Percentiles rank a stretch among this genome's conserved stretches.
These are phyloP conservation scores for Omphalotus guepiniiformis DNA, from an alignment of 768 basidiomycete species.

Conservation along the genomic window DNA sequence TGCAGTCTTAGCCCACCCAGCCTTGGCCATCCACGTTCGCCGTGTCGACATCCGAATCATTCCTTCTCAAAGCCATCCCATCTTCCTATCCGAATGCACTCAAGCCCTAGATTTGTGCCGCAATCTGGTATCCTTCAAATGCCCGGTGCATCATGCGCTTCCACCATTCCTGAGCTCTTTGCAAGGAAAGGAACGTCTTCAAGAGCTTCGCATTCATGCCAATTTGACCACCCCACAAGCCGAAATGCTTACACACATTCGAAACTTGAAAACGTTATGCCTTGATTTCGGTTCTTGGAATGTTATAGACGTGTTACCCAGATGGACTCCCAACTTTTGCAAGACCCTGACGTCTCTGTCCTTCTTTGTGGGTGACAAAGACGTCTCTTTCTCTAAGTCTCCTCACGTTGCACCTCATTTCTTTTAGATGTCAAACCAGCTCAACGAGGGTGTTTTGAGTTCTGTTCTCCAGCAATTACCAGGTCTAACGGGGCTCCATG, in stretches of 20 bases:
- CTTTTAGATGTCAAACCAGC: constrained; percentile 51
- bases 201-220: constrained; percentile 45
- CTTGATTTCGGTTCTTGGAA: constrained; percentile 64
- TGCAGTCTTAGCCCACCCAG: constrained; percentile 46
- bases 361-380: constrained; percentile 47
- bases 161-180: constrained; percentile 48
- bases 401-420: no score
- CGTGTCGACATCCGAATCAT: constrained; percentile 52
- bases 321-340: constrained; percentile 44
- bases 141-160: constrained; percentile 42
- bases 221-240: constrained; percentile 51
- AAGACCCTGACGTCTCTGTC: constrained; percentile 50
- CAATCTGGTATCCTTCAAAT: constrained; percentile 56
- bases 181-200: constrained; percentile 38
- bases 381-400: not conserved
- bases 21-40: constrained; percentile 55
- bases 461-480: constrained; percentile 46
- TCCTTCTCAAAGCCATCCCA: constrained; percentile 38
- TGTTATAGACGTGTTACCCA: constrained; percentile 53
- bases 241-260: constrained; percentile 34
- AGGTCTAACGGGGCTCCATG: constrained; percentile 51
- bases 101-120: constrained; percentile 42
- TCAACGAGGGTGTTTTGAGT: constrained; percentile 50
- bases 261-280: constrained; percentile 39
- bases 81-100: constrained; percentile 50